These are phyloP conservation scores for Telopea speciosissima DNA, from an alignment of 177 flowering plant genomes.

Conservation along the genomic window DNA sequence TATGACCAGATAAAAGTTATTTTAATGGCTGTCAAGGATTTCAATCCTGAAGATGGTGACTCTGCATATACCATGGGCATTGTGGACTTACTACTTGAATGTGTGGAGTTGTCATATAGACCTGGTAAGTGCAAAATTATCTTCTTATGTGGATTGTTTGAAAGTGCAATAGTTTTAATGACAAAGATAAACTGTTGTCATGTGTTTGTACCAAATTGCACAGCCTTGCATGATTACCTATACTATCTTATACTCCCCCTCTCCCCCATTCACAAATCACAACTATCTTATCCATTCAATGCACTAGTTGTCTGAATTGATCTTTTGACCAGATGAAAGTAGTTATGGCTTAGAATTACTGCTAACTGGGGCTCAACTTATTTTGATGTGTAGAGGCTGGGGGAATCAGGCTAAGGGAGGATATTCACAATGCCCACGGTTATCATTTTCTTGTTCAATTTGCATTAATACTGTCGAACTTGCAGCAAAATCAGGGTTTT, in stretches of 20 bases:
- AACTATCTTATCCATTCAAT: neutral
- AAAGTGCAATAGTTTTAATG: neutral
- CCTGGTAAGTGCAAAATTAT: constrained; percentile 40
- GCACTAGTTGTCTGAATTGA: neutral
- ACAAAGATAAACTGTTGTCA: neutral
- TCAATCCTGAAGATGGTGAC: constrained; percentile 57
- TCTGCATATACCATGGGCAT: constrained; percentile 73
- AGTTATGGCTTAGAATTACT: neutral
- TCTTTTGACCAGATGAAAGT: neutral
- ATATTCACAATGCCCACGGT: constrained; percentile 79
- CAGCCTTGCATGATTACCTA: neutral
- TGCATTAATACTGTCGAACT: constrained; percentile 45
- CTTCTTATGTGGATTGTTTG: neutral
- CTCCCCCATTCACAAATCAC: no score
- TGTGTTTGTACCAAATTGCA: neutral
- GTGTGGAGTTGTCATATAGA: constrained; percentile 68
- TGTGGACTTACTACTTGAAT: constrained; percentile 75
- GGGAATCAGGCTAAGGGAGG: constrained; percentile 69
- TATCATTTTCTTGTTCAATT: constrained; percentile 76
- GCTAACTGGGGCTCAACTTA: constrained; percentile 6
- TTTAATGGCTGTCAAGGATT: constrained; percentile 70
- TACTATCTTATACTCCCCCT: no score
- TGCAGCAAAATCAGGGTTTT: constrained; percentile 31
- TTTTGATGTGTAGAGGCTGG: constrained; percentile 59
- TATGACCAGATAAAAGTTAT: constrained; percentile 62